Evolutionary conservation across 2,329 filamentous ascomycete species (phyloP).

Genomic region (Calonectria hongkongensis): DNA sequence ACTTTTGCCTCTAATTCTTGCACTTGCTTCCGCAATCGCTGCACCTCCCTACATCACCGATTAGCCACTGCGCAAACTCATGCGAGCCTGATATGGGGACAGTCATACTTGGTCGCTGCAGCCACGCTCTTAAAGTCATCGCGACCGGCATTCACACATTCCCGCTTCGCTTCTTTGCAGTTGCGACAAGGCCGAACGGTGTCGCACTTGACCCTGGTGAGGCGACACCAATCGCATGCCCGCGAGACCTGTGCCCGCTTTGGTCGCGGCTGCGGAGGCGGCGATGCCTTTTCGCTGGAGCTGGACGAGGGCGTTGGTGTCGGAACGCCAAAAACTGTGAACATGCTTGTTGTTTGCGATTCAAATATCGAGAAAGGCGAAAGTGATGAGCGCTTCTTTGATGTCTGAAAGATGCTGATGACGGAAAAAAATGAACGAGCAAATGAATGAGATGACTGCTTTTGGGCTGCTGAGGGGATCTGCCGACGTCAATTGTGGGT

Average conservation of each 20-base stretch:
- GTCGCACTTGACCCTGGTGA: constrained; percentile 56
- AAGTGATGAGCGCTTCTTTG: no score
- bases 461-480: neutral
- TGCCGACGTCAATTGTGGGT: neutral
- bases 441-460: neutral
- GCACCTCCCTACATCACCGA: constrained; percentile 46
- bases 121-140: constrained; percentile 54
- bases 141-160: constrained; percentile 49
- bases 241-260: constrained; percentile 56
- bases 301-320: constrained; percentile 42
- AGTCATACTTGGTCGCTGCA: constrained; percentile 49
- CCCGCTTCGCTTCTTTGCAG: constrained; percentile 51
- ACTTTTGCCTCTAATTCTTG: constrained; percentile 48
- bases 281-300: constrained; percentile 44
- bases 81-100: no score
- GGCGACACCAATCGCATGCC: constrained; percentile 58
- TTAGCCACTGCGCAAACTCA: constrained; percentile 24
- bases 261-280: constrained; percentile 49
- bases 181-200: constrained; percentile 53
- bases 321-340: constrained; percentile 50
- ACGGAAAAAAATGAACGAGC: no score
- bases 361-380: neutral
- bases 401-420: neutral
- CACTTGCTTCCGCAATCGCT: constrained; percentile 47
- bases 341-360: constrained; percentile 41